These are phyloP conservation scores for Castanospermum australe DNA, from an alignment of 306 rosid species.

Conservation along the genomic window DNA sequence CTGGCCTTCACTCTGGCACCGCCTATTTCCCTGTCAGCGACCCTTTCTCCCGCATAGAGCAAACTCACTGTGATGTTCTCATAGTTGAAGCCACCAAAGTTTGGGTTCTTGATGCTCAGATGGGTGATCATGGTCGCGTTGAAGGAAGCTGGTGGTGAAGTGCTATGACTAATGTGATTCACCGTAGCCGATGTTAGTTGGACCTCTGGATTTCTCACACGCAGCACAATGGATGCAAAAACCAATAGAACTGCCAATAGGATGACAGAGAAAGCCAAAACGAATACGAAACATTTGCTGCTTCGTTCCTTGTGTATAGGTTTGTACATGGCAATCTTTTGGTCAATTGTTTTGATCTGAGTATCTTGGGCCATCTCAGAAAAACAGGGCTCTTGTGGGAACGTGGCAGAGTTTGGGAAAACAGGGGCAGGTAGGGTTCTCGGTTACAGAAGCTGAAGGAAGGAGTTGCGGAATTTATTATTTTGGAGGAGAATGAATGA, in stretches of 20 bases:
- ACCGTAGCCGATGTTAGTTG: slow-evolving; percentile 35
- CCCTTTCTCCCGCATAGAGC: slow-evolving; percentile 12
- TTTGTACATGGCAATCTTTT: slow-evolving; percentile 33
- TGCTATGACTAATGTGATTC: not conserved
- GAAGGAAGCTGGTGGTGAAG: slow-evolving; percentile 31
- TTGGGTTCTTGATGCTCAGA: slow-evolving; percentile 46
- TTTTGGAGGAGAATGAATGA: not conserved
- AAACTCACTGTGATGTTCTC: slow-evolving; percentile 30
- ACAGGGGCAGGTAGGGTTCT: not conserved
- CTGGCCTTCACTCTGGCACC: slow-evolving; percentile 27
- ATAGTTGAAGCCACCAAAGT: slow-evolving; percentile 51
- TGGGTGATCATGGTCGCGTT: slow-evolving; percentile 39
- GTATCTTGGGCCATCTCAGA: slow-evolving; percentile 22
- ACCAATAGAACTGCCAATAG: slow-evolving; percentile 32
- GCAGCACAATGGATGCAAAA: slow-evolving; percentile 47
- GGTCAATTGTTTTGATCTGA: slow-evolving; percentile 28
- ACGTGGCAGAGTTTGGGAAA: no score
- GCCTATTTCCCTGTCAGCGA: slow-evolving; percentile 30
- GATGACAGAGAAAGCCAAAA: slow-evolving; percentile 46
- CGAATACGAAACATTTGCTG: slow-evolving; percentile 59
- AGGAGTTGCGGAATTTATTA: not conserved
- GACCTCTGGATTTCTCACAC: slow-evolving; percentile 36
- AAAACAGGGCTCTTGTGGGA: no score
- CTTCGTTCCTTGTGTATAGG: slow-evolving; percentile 35
- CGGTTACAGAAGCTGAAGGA: slow-evolving; percentile 11